Conservation (phyloP, 192 early-diverging fungal species). For the Hyaloraphidium curvatum region DNA sequence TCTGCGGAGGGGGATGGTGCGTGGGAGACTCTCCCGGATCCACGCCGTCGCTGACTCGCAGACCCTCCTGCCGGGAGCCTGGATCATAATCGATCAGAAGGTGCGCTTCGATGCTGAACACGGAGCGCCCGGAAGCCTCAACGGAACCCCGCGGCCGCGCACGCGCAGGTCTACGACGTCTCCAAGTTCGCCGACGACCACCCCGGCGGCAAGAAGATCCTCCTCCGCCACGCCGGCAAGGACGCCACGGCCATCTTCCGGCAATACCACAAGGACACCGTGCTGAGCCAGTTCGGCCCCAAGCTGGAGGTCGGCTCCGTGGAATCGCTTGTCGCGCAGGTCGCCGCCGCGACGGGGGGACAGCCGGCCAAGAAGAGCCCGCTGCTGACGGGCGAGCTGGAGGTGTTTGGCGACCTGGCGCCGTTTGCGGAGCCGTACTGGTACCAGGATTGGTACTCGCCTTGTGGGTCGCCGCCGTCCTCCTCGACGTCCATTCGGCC, state of each 20-base stretch:
- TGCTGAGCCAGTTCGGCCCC: not conserved
- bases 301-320: not conserved
- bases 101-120: too few species aligned
- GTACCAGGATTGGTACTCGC: not conserved
- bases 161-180: conserved; percentile 16
- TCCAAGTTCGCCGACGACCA: conserved; percentile 15
- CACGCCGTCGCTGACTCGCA: too few species aligned
- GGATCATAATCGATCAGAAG: too few species aligned
- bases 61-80: too few species aligned
- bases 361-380: not conserved
- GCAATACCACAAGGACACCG: not conserved
- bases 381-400: not conserved
- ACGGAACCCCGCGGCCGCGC: too few species aligned
- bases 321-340: not conserved
- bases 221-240: not conserved
- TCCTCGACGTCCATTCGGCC: not conserved
- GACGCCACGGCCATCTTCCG: not conserved
- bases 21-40: too few species aligned
- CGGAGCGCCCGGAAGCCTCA: too few species aligned
- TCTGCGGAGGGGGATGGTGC: too few species aligned
- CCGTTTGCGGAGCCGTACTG: not conserved
- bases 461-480: not conserved
- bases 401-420: not conserved
- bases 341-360: not conserved
- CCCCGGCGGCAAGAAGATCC: conserved; percentile 20